A percentile compares a stretch with the other conserved stretches of the same genome.
Conservation (phyloP, 2,329 filamentous ascomycete genomes). For the Stagonosporopsis rhizophila region DNA sequence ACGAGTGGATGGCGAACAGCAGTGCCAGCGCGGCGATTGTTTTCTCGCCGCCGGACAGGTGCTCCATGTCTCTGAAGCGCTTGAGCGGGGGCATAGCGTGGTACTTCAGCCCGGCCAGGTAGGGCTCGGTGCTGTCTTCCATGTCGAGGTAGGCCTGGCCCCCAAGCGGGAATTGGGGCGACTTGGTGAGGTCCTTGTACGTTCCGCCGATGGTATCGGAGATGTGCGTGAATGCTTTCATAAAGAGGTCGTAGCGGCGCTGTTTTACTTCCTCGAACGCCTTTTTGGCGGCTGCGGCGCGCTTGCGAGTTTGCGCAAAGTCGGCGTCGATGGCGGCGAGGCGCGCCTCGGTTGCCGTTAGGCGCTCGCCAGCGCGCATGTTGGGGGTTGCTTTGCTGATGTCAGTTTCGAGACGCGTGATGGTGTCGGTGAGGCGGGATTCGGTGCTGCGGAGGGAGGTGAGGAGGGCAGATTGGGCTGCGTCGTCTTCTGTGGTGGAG, state of each 20-base stretch:
- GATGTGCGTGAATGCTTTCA: conserved; percentile 93
- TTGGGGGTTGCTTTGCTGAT: conserved; percentile 96
- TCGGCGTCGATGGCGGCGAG: conserved; percentile 86
- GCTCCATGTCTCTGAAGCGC: conserved; percentile 99
- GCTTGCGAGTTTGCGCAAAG: conserved; percentile 81
- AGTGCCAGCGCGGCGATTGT: conserved; percentile 98
- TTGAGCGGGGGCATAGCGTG: conserved; percentile 98
- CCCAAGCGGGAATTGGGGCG: conserved; percentile 89
- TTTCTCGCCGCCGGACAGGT: conserved; percentile 95
- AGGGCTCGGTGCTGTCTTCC: conserved; percentile 95
- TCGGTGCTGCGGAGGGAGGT: conserved; percentile 60
- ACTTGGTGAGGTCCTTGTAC: conserved; percentile 93
- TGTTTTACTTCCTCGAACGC: conserved; percentile 83
- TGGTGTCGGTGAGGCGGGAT: conserved; percentile 77
- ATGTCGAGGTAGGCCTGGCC: conserved; percentile 89
- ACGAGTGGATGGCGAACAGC: conserved; percentile 95
- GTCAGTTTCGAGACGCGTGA: conserved; percentile 75
- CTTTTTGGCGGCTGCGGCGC: conserved; percentile 78
- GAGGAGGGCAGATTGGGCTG: conserved; percentile 26
- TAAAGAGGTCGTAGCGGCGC: conserved; percentile 87
- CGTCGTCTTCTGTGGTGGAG: conserved; percentile 67
- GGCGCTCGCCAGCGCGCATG: conserved; percentile 90
- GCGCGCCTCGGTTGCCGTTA: conserved; percentile 83
- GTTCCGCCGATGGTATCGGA: conserved; percentile 92
- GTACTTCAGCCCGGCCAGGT: conserved; percentile 95